phyloP scores from a whole-genome alignment of 73 alveolate genomes.

The Halteria grandinella region DNA sequence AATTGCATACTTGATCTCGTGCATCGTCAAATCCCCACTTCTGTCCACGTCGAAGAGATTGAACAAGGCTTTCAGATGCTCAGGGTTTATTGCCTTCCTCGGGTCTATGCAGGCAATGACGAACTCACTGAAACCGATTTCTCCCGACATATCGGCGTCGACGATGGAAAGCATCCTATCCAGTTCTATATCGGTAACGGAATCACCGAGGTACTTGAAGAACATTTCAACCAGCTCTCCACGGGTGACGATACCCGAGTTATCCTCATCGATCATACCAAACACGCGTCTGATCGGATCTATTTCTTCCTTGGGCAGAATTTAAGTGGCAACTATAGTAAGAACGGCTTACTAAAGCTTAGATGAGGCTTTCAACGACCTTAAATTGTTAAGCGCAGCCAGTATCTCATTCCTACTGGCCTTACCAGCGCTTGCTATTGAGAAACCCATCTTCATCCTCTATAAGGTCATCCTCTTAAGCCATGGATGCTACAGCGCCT shows the following conservation, averaged over 20 bases:
- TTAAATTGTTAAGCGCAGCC: conserved; percentile 46
- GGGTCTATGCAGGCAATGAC: conserved; percentile 84
- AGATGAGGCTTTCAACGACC: conserved; percentile 32
- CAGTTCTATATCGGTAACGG: conserved; percentile 60
- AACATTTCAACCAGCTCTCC: conserved; percentile 30
- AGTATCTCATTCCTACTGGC: conserved; percentile 14
- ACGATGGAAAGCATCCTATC: conserved; percentile 65
- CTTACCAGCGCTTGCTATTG: conserved; percentile 7
- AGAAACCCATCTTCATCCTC: no score
- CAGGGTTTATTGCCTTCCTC: conserved; percentile 74
- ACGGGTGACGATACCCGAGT: conserved; percentile 46
- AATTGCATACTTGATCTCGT: conserved; percentile 77
- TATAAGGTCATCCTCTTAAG: conserved; percentile 43
- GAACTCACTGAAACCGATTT: conserved; percentile 67
- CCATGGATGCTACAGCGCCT: conserved; percentile 69
- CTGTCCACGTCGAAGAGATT: conserved; percentile 79
- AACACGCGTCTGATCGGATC: conserved; percentile 44
- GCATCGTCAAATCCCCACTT: conserved; percentile 72
- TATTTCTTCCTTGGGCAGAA: conserved; percentile 27
- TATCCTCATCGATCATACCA: conserved; percentile 35
- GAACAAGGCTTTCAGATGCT: conserved; percentile 83
- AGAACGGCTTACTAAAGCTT: conserved; percentile 71
- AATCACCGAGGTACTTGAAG: conserved; percentile 31
- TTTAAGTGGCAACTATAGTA: conserved; percentile 62
- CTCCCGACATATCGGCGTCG: conserved; percentile 69